Base-by-base conservation (phyloP, 2,329 filamentous ascomycete genomes). In the Colletotrichum spaethianum region DNA sequence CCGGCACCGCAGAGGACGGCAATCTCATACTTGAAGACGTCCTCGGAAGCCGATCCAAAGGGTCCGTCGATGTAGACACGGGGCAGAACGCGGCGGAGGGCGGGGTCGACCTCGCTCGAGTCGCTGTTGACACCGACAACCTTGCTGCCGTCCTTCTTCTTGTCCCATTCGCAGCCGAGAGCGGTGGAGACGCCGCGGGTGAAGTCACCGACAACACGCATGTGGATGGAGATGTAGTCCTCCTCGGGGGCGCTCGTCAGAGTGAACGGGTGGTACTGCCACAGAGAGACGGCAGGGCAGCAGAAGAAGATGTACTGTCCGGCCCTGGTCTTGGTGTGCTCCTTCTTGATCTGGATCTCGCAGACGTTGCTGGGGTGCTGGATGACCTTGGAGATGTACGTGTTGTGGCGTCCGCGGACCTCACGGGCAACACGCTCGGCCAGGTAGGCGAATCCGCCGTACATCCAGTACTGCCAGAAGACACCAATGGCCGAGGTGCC, bases 261-360 rank as follows among this genome's bases (percentile, higher is more conserved):
- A 1, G 94, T 96, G 81, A 96, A 96, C 0, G 94, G 94, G 77
- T 96, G 94, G 80, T 96, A 96, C 83, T 96, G 94, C 93, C 93
- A 96, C 56, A 96, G 86, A 1, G 93, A 96, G 20, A 96, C 91
- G 75, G 94, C 93, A 1, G 94, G 94, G 80, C 94, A 96, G 86
- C 93, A 96, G 76, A 96, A 87, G 85, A 96, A 96, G 77, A 97
- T 96, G 84, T 96, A 96, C 87, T 94, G 93, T 62, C 94, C 94
- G 26, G 94, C 93, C 63, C 89, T 88, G 3, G 93, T 94, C 86
- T 92, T 94, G 55, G 93, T 95, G 83, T 94, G 86, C 79, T 95
- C 93, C 83, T 96, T 96, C 87, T 96, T 95, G 85, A 97, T 95
- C 84, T 96, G 94, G 73, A 97, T 95, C 83, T 97, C 94, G 80